Evolutionary conservation across 768 basidiomycete genomes (phyloP), one percentile per base, ranked within the genome.

Genomic region (Kondoa malvinella): DNA sequence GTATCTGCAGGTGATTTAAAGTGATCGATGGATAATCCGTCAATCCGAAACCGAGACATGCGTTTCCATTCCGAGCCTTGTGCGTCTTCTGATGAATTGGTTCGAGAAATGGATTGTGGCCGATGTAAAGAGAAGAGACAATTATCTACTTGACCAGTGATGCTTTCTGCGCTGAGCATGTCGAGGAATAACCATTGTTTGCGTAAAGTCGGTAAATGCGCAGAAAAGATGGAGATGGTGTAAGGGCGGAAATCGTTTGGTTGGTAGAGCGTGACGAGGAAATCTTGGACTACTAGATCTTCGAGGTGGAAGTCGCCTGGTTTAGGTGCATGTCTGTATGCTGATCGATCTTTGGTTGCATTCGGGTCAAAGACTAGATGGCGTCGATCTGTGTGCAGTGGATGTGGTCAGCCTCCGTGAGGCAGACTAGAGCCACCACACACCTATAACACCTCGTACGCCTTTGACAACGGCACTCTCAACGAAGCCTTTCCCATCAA

Each of bases 181-280:
- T 99, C 95, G 76, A 92, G 92, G 77, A 95, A 95, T 40, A 94
- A 73, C 91, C 91, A 97, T 74, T 87, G 85, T 77, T 95, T 96
- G 66, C 95, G 81, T 71, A 97, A 83, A 31, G 81, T 82, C 15
- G 83, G 82, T 34, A 96, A 82, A 72, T 90, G 87, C 29, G 95
- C 95, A 68, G 87, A 86, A 80, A 97, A 99, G 62, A 99, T 90
- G 4, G 88, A 90, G 14, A 87, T 85, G 0, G 87, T 90, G 76
- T 87, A 91, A 0, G 95, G 95, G 16, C 95, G 82, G 79, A 97
- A 97, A 67, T 85, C 82, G 34, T 84, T 87, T 0, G 95, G 94
- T 74, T 99, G 94, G 76, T 96, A 88, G 27, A 99, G 85, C 17
- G 94, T 97, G 50, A 96, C 81, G 15, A 99, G 82, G 8, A 96